Evolutionary conservation across 2,329 filamentous ascomycete genomes (phyloP), one percentile per base, ranked within the genome.

Genomic region (Alternaria sp.): DNA sequence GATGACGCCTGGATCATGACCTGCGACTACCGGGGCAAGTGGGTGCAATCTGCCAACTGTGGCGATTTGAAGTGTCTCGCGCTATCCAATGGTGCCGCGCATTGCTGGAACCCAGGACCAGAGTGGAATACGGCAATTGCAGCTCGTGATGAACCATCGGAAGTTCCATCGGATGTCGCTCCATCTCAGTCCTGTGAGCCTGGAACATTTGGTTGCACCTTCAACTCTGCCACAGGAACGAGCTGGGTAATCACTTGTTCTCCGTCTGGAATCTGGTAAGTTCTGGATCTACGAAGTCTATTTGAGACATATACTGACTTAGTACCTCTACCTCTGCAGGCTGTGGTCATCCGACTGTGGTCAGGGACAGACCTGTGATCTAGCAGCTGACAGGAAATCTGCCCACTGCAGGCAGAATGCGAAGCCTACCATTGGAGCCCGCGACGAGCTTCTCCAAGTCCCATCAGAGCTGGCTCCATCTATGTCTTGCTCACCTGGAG

Each of bases 171-270:
- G 19, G 1, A 6, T 25, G 19, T 1, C 3, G 46, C 23, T 28
- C 12, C 46, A 50, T 26, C 26, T 51, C 25, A 3, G 47, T 17
- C 23, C 10, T 61, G 59, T 36, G 6, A 19, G 30, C 32, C 59
- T 19, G 59, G 59, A 15, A 6, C 7, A 21, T 57, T 46, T 9
- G 49, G 9, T 21, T 61, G 59, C 26, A 6, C 13, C 23, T 43
- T 40, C 45, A 28, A 25, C 8, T 9, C 23, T 13, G 30, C 7
- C 45, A 57, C 55, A n/a, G 13, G 25, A 6, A 50, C 45, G 1
- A 30, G 32, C 21, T 57, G 54, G 54, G 23, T 62, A 13, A 26
- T 62, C 3, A 21, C 30, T 21, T 62, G 59, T 25, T 43, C 51
- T 17, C 2, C 26, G 2, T 1, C 1, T 2, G 59, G 59, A 23